Conservation (phyloP, 768 basidiomycete genomes). For the Galerina marginata region DNA sequence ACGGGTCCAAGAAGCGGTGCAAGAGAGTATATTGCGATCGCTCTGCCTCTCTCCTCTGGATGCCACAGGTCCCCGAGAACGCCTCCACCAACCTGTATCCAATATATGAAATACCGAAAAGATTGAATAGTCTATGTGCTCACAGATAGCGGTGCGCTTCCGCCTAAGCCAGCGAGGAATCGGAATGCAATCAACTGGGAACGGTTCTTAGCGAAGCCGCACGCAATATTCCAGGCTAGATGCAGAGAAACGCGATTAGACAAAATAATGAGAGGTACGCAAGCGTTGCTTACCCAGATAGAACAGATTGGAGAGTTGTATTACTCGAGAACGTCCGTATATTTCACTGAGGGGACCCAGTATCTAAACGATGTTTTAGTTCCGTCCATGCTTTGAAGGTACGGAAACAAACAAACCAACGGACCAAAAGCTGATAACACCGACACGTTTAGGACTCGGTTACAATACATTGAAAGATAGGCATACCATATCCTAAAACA, state of each 20-base stretch:
- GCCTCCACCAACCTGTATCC: conserved; percentile 60
- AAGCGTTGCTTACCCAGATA: conserved; percentile 54
- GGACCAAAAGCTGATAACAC: conserved; percentile 52
- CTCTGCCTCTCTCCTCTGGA: conserved; percentile 66
- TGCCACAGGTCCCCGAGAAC: conserved; percentile 65
- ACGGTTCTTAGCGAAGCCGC: conserved; percentile 65
- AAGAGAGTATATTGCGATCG: conserved; percentile 66
- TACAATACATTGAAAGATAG: background rate
- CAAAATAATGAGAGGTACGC: background rate
- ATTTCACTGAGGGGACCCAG: conserved; percentile 74
- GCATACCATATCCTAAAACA: conserved; percentile 59
- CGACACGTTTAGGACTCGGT: background rate
- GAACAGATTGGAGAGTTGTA: conserved; percentile 68
- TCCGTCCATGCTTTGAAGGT: too few species aligned
- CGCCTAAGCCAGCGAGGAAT: conserved; percentile 73
- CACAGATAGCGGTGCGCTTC: conserved; percentile 70
- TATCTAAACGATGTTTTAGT: conserved; percentile 29
- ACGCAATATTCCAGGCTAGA: conserved; percentile 66
- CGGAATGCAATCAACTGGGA: conserved; percentile 69
- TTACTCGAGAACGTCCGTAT: conserved; percentile 65
- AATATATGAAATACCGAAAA: background rate
- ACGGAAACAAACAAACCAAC: conserved; percentile 35
- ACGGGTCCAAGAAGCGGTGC: conserved; percentile 72
- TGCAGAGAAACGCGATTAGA: conserved; percentile 1
- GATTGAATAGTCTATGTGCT: conserved; percentile 38